Evolutionary conservation across 495 filamentous ascomycete genomes (phyloP), one percentile per base, ranked within the genome.

Genomic region (Lichenothelia convexa): DNA sequence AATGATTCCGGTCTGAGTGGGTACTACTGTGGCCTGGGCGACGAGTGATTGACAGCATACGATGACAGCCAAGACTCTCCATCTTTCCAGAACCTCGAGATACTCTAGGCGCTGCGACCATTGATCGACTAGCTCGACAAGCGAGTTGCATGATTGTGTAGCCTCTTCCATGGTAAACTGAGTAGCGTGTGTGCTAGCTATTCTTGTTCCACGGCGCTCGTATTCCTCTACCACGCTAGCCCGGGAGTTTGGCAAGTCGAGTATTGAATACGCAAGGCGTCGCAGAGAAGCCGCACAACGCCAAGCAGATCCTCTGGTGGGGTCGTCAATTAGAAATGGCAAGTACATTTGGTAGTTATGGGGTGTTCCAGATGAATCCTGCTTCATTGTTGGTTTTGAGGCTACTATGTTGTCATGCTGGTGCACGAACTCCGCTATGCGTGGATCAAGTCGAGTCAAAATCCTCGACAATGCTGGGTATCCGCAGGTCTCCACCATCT

Each of bases 221-320:
- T 21, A 11, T 26, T 39, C 37, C 5, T 21, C 27, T 21, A 32
- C 17, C 18, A 4, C 12, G 13, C 11, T 21, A 1, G 9, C 11
- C 5, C 1, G 21, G 7, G 18, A 15, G 2, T 9, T 6, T 3
- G 29, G 13, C 3, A 39, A 0, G 18, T 18, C 21, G 7, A 77
- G 45, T 21, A 71, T 32, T 0, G 65, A 63, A 43, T 82, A 85
- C 1, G 64, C 75, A 18, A 82, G 45, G 16, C 54, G 48, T 13
- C 79, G 60, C 21, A 70, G 50, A 0, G 33, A 17, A 11, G 60
- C 63, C 35, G 73, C 74, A 9, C 61, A 42, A 36, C 61, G 61
- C 80, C 80, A 86, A 3, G 73, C 71, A 42, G 70, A 79, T 24
- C 62, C 61, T 24, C 70, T 61, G 4, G 57, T 35, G 23, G 66